Percentiles rank a stretch among this genome's conserved stretches.
Conservation (phyloP, 257 asterid genomes). For the Coffea canephora region DNA sequence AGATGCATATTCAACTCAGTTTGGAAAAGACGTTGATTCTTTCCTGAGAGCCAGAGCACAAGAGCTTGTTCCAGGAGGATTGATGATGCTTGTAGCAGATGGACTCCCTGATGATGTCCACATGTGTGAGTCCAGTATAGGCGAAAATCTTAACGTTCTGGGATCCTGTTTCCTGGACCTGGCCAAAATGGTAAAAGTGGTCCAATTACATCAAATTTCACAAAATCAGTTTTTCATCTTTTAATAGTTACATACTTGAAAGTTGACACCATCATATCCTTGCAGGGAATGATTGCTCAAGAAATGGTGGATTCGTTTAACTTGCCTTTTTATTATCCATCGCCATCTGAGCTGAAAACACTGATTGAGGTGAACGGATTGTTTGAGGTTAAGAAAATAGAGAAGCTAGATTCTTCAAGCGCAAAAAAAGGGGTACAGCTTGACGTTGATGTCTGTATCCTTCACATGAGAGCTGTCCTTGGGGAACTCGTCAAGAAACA, state of each 20-base stretch:
- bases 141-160: conserved; percentile 31
- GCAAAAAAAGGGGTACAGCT: conserved; percentile 15
- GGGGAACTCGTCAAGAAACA: conserved; percentile 44
- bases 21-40: conserved; percentile 26
- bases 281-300: conserved; percentile 45
- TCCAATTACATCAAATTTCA: no score
- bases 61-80: conserved; percentile 38
- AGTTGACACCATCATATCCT: neutral
- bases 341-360: conserved; percentile 45
- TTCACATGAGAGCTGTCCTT: conserved; percentile 43
- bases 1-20: conserved; percentile 27
- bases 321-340: conserved; percentile 56
- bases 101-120: conserved; percentile 42
- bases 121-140: conserved; percentile 32
- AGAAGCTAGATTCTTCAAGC: conserved; percentile 29
- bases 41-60: conserved; percentile 34
- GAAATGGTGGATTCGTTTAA: conserved; percentile 50
- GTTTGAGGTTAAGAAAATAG: conserved; percentile 36
- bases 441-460: conserved; percentile 18
- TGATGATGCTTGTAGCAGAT: conserved; percentile 28
- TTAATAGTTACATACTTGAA: no score
- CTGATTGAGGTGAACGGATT: conserved; percentile 43
- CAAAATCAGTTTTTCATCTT: no score
- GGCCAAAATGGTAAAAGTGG: conserved; percentile 30
- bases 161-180: conserved; percentile 54